Percentiles rank a stretch among this genome's conserved stretches.
Evolutionary conservation across 2,329 filamentous ascomycete genomes (phyloP).

Genomic region (Ophiostoma sp.): DNA sequence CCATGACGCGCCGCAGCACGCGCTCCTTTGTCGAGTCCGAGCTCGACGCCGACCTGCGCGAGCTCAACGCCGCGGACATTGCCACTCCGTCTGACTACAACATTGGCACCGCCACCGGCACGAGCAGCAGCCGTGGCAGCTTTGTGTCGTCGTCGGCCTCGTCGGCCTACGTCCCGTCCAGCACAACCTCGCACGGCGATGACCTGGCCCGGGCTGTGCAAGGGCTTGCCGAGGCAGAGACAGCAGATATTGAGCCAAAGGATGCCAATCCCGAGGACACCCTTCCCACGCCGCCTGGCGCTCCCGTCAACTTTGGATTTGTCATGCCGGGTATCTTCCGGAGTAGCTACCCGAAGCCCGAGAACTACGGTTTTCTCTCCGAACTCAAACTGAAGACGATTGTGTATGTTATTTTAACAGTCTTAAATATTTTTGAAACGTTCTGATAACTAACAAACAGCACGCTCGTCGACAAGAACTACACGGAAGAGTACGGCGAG

Average conservation of each 20-base stretch:
- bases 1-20: constrained; percentile 27
- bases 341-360: constrained; percentile 69
- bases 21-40: constrained; percentile 27
- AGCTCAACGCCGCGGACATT: constrained; percentile 14
- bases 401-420: constrained; percentile 49
- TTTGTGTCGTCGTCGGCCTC: constrained; percentile 22
- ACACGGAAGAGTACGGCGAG: constrained; percentile 45
- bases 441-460: constrained; percentile 36
- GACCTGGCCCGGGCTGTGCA: not conserved
- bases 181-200: not conserved
- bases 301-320: constrained; percentile 68
- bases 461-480: constrained; percentile 60
- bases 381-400: constrained; percentile 70
- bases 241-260: not conserved
- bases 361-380: constrained; percentile 66
- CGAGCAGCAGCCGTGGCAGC: constrained; percentile 24
- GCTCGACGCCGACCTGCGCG: constrained; percentile 23
- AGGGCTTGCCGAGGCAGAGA: not conserved
- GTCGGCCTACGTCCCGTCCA: constrained; percentile 18
- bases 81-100: not conserved
- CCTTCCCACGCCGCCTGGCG: constrained; percentile 28
- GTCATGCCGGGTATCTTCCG: constrained; percentile 72
- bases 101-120: constrained; percentile 8
- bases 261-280: not conserved
- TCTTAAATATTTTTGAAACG: not conserved